Evolutionary conservation across 208 protist species (phyloP).

Genomic region (Leishmania guyanensis): DNA sequence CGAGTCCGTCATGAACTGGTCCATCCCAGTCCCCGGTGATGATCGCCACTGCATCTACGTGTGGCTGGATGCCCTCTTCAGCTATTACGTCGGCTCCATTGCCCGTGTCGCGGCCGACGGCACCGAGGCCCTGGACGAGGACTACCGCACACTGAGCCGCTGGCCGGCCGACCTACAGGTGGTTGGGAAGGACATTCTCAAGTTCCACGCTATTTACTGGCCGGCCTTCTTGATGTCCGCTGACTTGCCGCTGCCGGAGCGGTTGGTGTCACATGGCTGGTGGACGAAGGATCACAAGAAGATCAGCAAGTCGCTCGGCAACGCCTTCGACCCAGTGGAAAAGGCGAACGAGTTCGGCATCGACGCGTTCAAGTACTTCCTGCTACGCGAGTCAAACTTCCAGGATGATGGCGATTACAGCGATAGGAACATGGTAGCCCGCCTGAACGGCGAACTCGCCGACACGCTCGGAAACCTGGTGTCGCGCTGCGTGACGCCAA

Average conservation of each 20-base stretch:
- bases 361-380: conserved; percentile 96
- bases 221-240: conserved; percentile 97
- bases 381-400: conserved; percentile 95
- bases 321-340: conserved; percentile 95
- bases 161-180: conserved; percentile 93
- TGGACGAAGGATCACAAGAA: conserved; percentile 96
- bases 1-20: conserved; percentile 94
- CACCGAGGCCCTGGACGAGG: conserved; percentile 44
- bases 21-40: conserved; percentile 96
- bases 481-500: conserved; percentile 78
- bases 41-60: conserved; percentile 98
- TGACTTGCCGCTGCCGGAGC: conserved; percentile 91
- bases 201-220: conserved; percentile 99
- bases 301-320: conserved; percentile 98
- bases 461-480: conserved; percentile 95
- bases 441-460: conserved; percentile 93
- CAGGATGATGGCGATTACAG: conserved; percentile 97
- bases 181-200: conserved; percentile 99
- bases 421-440: conserved; percentile 80
- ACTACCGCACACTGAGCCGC: conserved; percentile 44
- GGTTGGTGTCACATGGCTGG: conserved; percentile 94
- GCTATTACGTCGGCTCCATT: conserved; percentile 96
- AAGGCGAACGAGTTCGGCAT: conserved; percentile 83
- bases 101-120: conserved; percentile 43
- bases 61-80: conserved; percentile 99